Conservation (phyloP, 495 filamentous ascomycete species). For the Talaromyces ruber region DNA sequence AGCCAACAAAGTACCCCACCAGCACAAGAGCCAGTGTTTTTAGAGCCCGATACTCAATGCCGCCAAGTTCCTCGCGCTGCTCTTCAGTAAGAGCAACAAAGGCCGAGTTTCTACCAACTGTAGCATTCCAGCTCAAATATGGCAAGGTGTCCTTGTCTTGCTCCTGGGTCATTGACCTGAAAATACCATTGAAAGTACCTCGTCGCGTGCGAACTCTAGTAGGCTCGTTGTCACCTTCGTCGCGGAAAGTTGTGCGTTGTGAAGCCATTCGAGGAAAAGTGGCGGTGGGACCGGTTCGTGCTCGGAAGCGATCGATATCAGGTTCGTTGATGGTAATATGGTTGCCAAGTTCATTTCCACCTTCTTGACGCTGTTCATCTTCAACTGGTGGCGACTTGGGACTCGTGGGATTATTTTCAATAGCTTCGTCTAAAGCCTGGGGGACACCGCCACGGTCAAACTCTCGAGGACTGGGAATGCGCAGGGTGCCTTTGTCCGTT, state of each 20-base stretch:
- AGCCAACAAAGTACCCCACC: conserved; percentile 65
- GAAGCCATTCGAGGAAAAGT: conserved; percentile 34
- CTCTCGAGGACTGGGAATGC: conserved; percentile 82
- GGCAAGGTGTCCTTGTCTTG: conserved; percentile 50
- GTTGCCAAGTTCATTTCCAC: conserved; percentile 26
- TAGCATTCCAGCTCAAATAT: conserved; percentile 91
- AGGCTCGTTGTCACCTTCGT: conserved; percentile 20
- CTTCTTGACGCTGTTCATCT: conserved; percentile 11
- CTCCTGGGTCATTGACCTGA: conserved; percentile 34
- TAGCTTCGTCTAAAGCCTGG: conserved; percentile 45
- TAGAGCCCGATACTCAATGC: conserved; percentile 87
- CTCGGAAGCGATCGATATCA: conserved; percentile 25
- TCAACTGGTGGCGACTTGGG: conserved; percentile 9
- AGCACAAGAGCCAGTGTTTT: conserved; percentile 77
- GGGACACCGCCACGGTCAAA: conserved; percentile 73
- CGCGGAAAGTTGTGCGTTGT: conserved; percentile 27
- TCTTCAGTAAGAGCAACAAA: conserved; percentile 84
- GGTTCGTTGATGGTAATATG: conserved; percentile 61
- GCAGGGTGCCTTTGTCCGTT: conserved; percentile 63
- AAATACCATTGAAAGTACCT: conserved; percentile 26
- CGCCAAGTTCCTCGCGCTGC: conserved; percentile 86
- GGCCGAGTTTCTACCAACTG: conserved; percentile 81
- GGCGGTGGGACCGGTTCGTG: conserved; percentile 15
- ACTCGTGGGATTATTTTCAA: conserved; percentile 7
- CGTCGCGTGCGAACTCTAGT: conserved; percentile 16